Evolutionary conservation across 495 filamentous ascomycete genomes (phyloP), one percentile per base, ranked within the genome.

Genomic region (Trichoderma asperelloides): DNA sequence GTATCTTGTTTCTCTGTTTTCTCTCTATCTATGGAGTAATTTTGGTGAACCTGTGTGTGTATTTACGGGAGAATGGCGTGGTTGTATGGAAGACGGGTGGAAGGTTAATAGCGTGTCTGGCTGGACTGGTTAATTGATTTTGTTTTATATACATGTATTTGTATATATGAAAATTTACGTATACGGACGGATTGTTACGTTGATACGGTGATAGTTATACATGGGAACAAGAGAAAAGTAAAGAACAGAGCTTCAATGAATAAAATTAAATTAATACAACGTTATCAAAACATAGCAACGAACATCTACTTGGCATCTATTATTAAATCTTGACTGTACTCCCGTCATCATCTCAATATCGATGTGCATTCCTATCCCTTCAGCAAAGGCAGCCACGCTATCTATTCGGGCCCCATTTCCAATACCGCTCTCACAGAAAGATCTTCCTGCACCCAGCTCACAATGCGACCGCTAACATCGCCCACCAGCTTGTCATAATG

Each of bases 401-500:
- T 18, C n/a, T 30, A 40, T 13, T 40, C 63, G 28, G 9, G 33
- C 5, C 49, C 64, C 40, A 65, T 47, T 11, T 47, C 77, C 33
- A 76, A 27, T 40, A 79, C 71, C 6, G 72, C 70, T 70, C 77
- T 70, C 69, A 74, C 72, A 2, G 70, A 74, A 41, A 75, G 71
- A 47, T 84, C 86, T 37, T 88, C 86, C 41, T 84, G 78, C 18
- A 95, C 84, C 92, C 93, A 96, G 43, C 79, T 79, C 68, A 90
- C 86, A 43, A 96, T 84, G 68, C 86, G 79, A 21, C 78, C 79
- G 16, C 85, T 88, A 0, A 91, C 88, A 75, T 94, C 91, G 1
- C 86, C 88, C 45, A 96, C 88, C 13, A 96, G 78, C 69, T 75
- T 74, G 72, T 94, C 90, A 74, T 97, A 96, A 49, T 91, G 83